Conservation (phyloP, 1,284 basidiomycete genomes). For the Limonomyces culmigenus region DNA sequence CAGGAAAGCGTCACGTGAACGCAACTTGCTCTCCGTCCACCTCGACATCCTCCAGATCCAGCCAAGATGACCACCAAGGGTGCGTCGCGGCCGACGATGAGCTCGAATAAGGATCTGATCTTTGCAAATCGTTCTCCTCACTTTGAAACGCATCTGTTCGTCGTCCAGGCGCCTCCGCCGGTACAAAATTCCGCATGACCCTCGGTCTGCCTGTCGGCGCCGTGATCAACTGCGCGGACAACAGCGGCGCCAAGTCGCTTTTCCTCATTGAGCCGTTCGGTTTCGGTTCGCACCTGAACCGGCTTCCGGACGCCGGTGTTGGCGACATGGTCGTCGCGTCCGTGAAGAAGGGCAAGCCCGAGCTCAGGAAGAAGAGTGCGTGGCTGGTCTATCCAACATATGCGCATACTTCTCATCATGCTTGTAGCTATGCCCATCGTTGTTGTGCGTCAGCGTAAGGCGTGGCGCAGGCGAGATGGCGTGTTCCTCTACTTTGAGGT, state of each 20-base stretch:
- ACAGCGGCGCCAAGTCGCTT: slow-evolving; percentile 96
- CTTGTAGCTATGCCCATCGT: slow-evolving; percentile 86
- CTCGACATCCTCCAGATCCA: too few species aligned
- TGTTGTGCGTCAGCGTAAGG: slow-evolving; percentile 94
- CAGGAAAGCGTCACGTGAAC: too few species aligned
- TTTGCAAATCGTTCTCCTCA: too few species aligned
- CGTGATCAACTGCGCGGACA: slow-evolving; percentile 99
- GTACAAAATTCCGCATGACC: slow-evolving; percentile 96
- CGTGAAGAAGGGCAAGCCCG: slow-evolving; percentile 99
- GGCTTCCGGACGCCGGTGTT: slow-evolving; percentile 94
- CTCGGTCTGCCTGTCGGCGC: slow-evolving; percentile 96
- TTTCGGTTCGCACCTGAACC: slow-evolving; percentile 92
- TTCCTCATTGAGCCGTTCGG: slow-evolving; percentile 86
- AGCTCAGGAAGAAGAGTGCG: slow-evolving; percentile 98
- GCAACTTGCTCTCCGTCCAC: too few species aligned
- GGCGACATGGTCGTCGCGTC: slow-evolving; percentile 99
- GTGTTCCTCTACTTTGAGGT: slow-evolving; percentile 99
- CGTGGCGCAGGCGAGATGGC: slow-evolving; percentile 96
- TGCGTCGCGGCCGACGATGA: too few species aligned
- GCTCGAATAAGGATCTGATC: too few species aligned
- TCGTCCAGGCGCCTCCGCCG: too few species aligned
- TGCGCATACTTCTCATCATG: neutral
- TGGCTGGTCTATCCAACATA: too few species aligned
- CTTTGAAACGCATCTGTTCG: too few species aligned
- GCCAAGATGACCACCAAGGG: too few species aligned